These are phyloP conservation scores for Pontederia crassipes DNA, from an alignment of 176 grass and related monocot species.

Conservation along the genomic window DNA sequence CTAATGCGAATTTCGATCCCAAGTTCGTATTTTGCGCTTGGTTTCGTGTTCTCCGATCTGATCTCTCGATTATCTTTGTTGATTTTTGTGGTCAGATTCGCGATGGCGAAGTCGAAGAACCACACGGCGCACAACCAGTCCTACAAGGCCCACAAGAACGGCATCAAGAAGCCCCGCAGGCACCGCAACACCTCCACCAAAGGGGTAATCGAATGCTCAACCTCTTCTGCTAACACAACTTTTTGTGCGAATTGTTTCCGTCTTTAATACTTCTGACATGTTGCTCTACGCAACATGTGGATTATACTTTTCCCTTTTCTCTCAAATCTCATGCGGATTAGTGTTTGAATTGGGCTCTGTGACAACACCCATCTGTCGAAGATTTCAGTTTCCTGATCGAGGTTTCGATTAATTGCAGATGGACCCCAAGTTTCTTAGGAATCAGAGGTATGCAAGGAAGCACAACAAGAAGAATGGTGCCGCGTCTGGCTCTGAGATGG, in stretches of 20 bases:
- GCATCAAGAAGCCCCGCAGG: neutral
- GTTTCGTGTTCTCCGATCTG: neutral
- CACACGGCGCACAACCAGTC: neutral
- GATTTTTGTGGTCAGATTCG: neutral
- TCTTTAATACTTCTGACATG: too few species aligned
- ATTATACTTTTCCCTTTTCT: too few species aligned
- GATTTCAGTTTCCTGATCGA: neutral
- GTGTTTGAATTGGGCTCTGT: too few species aligned
- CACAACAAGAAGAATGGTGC: neutral
- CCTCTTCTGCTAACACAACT: too few species aligned
- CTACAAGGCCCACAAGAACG: neutral
- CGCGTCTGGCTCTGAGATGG: slow-evolving; percentile 3
- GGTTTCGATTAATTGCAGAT: neutral
- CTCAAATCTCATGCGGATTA: too few species aligned
- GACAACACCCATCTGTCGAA: neutral
- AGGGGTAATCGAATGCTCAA: neutral
- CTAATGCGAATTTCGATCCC: too few species aligned
- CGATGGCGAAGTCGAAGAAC: slow-evolving; percentile 1
- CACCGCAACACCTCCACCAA: slow-evolving; percentile 5
- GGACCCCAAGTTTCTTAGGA: slow-evolving; percentile 9
- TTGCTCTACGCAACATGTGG: too few species aligned
- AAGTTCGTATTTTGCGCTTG: too few species aligned
- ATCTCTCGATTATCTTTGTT: neutral
- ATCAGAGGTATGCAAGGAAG: slow-evolving; percentile 4
- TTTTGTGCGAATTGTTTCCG: too few species aligned